Base-by-base conservation (phyloP, 164 flowering plant genomes). In the Piper betle region DNA sequence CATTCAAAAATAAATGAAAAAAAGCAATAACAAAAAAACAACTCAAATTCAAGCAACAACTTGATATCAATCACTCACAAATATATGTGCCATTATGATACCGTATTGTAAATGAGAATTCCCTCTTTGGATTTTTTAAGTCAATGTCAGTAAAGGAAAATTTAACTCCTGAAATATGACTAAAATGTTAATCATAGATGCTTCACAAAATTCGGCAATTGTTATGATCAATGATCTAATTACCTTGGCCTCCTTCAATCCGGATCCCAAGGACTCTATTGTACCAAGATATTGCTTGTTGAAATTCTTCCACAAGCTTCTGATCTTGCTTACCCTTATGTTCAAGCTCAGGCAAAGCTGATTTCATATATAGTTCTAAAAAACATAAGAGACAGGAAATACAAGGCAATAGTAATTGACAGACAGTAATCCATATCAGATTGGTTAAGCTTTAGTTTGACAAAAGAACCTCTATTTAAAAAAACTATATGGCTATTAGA, bases 191-290 rank as follows among this genome's bases (percentile, higher is more conserved):
- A 61, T 54, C 1, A 62, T 17, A 37, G 65, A 25, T 43, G 12
- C 52, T 6, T 18, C 16, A 6, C 25, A 5, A 11, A 60, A 40
- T 43, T 6, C 8, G 33, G 13, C 46, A 20, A 43, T 3, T 6
- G 8, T n/a, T 11, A 61, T 33, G 52, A 5, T 7, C n/a, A 25
- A 33, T 12, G 6, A 18, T 39, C 33, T 39, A 39, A 55, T 75
- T 84, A 93, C 99, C 99, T 71, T 74, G 78, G 61, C 96, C 91
- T 38, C 78, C 82, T 73, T 86, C 95, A 64, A 90, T 78, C 25
- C 82, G 78, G 61, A 93, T 76, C 62, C 96, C 95, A 76, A 93
- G 96, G 58, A 82, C 82, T 67, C 60, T 71, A 59, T 90, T 85
- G 77, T 93, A 93, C 99, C 99, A 93, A 16, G 75, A 74, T 67